phyloP scores from a whole-genome alignment of 371 early-diverging fungal species.

The Circinella minor region DNA sequence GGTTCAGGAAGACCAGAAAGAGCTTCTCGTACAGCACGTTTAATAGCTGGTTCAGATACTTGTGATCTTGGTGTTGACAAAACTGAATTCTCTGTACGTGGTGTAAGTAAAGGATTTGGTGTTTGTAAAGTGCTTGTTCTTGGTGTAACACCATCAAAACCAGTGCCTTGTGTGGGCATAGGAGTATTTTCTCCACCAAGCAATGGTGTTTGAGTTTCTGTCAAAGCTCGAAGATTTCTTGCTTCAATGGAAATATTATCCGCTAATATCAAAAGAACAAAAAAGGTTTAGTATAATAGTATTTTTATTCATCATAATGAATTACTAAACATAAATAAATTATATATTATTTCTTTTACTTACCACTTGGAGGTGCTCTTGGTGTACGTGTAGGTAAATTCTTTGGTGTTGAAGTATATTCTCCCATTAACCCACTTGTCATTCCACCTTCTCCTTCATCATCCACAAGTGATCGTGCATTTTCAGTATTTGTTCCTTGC shows the following conservation, averaged over 20 bases:
- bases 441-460: constrained; percentile 59
- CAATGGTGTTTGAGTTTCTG: constrained; percentile 86
- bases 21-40: constrained; percentile 55
- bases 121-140: constrained; percentile 63
- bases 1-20: constrained; percentile 84
- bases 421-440: constrained; percentile 72
- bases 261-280: constrained; percentile 21
- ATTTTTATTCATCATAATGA: too few species aligned
- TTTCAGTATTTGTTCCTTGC: constrained; percentile 84
- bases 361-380: constrained; percentile 70
- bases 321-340: too few species aligned
- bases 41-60: constrained; percentile 55
- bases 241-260: constrained; percentile 85
- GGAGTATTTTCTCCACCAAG: constrained; percentile 77
- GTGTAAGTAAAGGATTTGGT: constrained; percentile 83
- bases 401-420: constrained; percentile 68
- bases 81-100: constrained; percentile 47
- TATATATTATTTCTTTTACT: background rate
- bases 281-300: background rate
- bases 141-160: constrained; percentile 77
- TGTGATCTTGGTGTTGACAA: constrained; percentile 60
- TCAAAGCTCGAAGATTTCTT: constrained; percentile 79
- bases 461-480: constrained; percentile 70
- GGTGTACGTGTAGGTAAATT: constrained; percentile 65
- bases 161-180: constrained; percentile 51